phyloP scores from a whole-genome alignment of 192 early-diverging fungal genomes.

The Coemansia sp. region DNA sequence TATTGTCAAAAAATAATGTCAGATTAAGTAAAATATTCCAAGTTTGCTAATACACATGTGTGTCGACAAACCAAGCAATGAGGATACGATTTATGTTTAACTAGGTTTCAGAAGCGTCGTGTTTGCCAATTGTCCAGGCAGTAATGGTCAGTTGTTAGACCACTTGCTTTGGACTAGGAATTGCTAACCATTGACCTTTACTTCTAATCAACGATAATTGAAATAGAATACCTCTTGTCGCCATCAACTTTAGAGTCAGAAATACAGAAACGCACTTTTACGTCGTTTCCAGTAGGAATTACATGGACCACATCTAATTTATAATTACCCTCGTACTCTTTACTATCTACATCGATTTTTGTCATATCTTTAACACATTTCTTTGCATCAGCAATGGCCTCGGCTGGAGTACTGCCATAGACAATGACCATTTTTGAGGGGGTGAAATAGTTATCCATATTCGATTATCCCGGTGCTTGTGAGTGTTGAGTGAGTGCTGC shows the following conservation, averaged over 20 bases:
- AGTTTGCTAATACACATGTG: background rate
- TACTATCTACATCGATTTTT: background rate
- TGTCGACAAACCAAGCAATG: background rate
- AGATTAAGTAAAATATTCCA: background rate
- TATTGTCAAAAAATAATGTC: background rate
- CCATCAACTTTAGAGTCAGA: background rate
- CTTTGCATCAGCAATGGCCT: background rate
- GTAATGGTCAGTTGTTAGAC: background rate
- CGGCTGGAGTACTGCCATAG: background rate
- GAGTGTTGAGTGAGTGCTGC: background rate
- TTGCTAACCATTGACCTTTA: background rate
- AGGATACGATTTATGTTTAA: background rate
- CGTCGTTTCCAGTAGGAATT: background rate
- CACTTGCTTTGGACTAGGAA: background rate
- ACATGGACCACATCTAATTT: too few relatives aligned
- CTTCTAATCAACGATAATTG: background rate
- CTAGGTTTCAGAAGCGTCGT: background rate
- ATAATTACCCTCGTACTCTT: too few relatives aligned
- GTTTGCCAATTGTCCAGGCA: background rate
- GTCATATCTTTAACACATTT: background rate
- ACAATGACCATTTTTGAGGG: too few relatives aligned
- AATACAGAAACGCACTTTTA: background rate
- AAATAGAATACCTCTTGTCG: background rate
- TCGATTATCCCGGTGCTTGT: background rate
- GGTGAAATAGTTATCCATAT: background rate